Percentiles rank a stretch among this genome's conserved stretches.
Evolutionary conservation across 2,329 filamentous ascomycete species (phyloP).

Genomic region (Sclerotinia borealis): DNA sequence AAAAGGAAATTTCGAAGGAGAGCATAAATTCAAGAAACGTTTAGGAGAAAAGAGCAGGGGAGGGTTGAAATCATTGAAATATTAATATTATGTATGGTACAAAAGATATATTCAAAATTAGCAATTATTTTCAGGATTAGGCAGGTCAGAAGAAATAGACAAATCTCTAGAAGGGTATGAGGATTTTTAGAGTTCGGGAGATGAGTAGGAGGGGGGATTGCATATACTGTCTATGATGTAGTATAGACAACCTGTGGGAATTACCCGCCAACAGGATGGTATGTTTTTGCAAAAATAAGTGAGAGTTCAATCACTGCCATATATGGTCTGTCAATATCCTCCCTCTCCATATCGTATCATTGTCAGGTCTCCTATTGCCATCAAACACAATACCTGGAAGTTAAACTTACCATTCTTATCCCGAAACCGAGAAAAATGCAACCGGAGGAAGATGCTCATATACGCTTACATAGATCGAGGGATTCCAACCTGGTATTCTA

Average conservation of each 20-base stretch:
- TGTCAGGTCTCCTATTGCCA: not conserved
- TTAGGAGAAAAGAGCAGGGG: too few relatives aligned
- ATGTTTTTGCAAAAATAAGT: not conserved
- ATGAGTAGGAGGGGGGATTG: not conserved
- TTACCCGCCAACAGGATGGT: not conserved
- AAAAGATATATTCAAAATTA: too few relatives aligned
- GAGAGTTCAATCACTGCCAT: not conserved
- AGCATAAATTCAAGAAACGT: too few relatives aligned
- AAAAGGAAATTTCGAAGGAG: too few relatives aligned
- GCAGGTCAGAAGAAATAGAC: too few relatives aligned
- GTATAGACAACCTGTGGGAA: not conserved
- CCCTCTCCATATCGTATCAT: not conserved
- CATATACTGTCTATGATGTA: too few relatives aligned
- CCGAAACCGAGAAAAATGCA: not conserved
- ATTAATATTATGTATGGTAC: too few relatives aligned
- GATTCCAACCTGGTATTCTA: too few relatives aligned
- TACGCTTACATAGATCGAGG: too few relatives aligned
- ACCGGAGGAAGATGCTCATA: too few relatives aligned
- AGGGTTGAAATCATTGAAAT: too few relatives aligned
- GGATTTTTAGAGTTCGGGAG: not conserved
- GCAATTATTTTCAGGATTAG: too few relatives aligned
- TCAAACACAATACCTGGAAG: not conserved
- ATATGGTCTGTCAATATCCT: not conserved
- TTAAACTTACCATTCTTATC: not conserved
- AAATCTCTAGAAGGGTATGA: not conserved